These are phyloP conservation scores for Kodamaea kakaduensis DNA, from an alignment of 805 yeast species.

Conservation along the genomic window DNA sequence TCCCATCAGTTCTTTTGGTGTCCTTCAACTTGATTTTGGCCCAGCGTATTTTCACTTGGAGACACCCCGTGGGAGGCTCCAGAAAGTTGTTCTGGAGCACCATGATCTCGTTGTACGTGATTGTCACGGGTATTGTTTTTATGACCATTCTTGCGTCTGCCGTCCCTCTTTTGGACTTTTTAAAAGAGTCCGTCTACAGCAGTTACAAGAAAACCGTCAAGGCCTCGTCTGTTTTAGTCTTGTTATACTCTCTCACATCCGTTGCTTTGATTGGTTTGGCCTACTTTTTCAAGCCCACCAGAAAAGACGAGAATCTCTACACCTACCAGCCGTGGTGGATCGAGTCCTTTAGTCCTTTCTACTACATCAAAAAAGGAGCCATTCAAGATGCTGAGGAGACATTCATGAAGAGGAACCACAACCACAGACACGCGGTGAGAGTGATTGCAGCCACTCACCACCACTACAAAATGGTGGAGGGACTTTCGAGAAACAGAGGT, in stretches of 20 bases:
- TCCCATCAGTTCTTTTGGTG: conserved; percentile 56
- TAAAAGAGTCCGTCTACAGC: conserved; percentile 40
- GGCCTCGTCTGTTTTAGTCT: conserved; percentile 28
- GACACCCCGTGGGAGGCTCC: conserved; percentile 69
- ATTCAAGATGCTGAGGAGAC: conserved; percentile 45
- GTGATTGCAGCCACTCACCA: conserved; percentile 58
- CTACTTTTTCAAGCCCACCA: conserved; percentile 52
- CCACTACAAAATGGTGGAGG: conserved; percentile 35
- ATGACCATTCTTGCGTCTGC: conserved; percentile 66
- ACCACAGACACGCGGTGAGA: conserved; percentile 48
- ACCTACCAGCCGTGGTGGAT: conserved; percentile 81
- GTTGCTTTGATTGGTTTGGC: conserved; percentile 47
- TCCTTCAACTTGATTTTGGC: conserved; percentile 62
- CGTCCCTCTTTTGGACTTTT: conserved; percentile 55
- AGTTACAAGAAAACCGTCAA: conserved; percentile 44
- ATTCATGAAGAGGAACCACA: conserved; percentile 45
- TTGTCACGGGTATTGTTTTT: conserved; percentile 56
- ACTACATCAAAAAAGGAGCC: conserved; percentile 56
- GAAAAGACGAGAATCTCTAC: conserved; percentile 45
- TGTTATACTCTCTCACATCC: conserved; percentile 52
- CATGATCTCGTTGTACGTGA: conserved; percentile 48
- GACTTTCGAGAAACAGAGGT: conserved; percentile 38
- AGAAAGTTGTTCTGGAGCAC: conserved; percentile 44
- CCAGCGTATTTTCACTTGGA: conserved; percentile 71
- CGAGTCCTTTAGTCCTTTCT: conserved; percentile 53